Evolutionary conservation across 306 rosid genomes (phyloP), one percentile per base, ranked within the genome.

Genomic region (Hylodesmum podocarpum): DNA sequence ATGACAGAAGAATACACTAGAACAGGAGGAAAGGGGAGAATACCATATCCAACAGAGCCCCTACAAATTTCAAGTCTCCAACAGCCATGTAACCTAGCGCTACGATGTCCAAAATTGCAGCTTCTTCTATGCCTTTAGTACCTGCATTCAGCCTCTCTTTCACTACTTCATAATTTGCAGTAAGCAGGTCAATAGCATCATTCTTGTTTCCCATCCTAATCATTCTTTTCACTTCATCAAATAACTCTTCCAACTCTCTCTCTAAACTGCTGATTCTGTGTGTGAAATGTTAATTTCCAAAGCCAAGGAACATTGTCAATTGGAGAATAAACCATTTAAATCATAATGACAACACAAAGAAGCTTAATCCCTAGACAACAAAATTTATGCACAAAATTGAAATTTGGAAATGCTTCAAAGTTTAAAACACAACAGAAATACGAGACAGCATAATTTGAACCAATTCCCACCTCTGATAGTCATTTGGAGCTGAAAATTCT

Each of bases 31-130:
- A 16, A n/a, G 24, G 33, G 29, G 65, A 16, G 74, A 70, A 79
- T 88, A 95, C 97, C 90, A 80, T 70, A 71, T 72, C 77, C 83
- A 92, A 72, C 22, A 89, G 37, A 43, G 88, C 82, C 71, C 34
- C 86, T 29, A 89, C 97, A 74, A 66, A 50, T 49, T 90, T 86
- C 8, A 86, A 80, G 83, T 92, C 96, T 1, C 97, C 97, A 78
- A 90, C 89, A 61, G 91, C 96, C 83, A 90, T 66, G 61, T 85
- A 95, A 63, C 98, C 97, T 21, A 90, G 72, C 46, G 98, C 96
- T 64, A 90, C 68, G 46, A 90, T 43, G 51, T 92, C 98, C 78
- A 92, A 75, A 19, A 82, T 70, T 64, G 97, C 93, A 81, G 97
- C 97, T 87, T 92, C 90, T 81, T 89, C 93, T 74, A 95, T 82